Percentiles rank a stretch among this genome's conserved stretches.
Evolutionary conservation across 2,329 filamentous ascomycete species (phyloP).

Genomic region (Dactylellina sp.): DNA sequence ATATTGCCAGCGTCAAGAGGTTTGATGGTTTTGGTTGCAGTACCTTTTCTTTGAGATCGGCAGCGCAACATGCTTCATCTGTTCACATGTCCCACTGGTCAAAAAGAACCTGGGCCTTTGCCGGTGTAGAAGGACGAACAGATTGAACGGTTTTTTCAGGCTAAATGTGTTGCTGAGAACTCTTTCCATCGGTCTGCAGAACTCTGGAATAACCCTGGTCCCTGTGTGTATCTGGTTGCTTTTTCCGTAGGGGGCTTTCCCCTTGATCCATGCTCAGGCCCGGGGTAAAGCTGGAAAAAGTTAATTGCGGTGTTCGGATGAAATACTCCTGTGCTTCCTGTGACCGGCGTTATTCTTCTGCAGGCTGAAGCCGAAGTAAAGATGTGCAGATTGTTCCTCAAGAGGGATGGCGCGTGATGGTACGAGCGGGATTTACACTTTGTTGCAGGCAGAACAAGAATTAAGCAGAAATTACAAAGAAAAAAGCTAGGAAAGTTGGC

Average conservation of each 20-base stretch:
- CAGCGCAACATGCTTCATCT: constrained; percentile 38
- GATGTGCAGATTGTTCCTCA: constrained; percentile 22
- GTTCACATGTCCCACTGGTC: constrained; percentile 55
- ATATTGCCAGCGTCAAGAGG: constrained; percentile 29
- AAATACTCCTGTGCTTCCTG: constrained; percentile 30
- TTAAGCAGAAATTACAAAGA: constrained; percentile 13
- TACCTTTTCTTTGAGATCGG: constrained; percentile 30
- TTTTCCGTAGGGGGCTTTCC: constrained; percentile 15
- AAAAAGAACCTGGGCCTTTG: constrained; percentile 12
- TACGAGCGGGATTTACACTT: constrained; percentile 14
- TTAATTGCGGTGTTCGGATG: constrained; percentile 57
- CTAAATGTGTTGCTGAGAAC: constrained; percentile 50
- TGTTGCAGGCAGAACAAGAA: constrained; percentile 3
- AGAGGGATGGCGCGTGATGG: constrained; percentile 48
- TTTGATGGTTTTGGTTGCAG: constrained; percentile 12
- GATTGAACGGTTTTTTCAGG: constrained; percentile 40
- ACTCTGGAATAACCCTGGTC: constrained; percentile 44
- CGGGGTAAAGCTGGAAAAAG: constrained; percentile 56
- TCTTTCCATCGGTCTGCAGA: constrained; percentile 34
- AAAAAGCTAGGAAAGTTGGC: neutral
- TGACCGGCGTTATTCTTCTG: constrained; percentile 23
- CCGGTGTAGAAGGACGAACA: neutral
- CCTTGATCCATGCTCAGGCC: constrained; percentile 38
- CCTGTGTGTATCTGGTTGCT: constrained; percentile 8
- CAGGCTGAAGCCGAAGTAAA: constrained; percentile 15